These are phyloP conservation scores for Sclerotiophoma versabilis DNA, from an alignment of 2,329 filamentous ascomycete genomes.

Conservation along the genomic window DNA sequence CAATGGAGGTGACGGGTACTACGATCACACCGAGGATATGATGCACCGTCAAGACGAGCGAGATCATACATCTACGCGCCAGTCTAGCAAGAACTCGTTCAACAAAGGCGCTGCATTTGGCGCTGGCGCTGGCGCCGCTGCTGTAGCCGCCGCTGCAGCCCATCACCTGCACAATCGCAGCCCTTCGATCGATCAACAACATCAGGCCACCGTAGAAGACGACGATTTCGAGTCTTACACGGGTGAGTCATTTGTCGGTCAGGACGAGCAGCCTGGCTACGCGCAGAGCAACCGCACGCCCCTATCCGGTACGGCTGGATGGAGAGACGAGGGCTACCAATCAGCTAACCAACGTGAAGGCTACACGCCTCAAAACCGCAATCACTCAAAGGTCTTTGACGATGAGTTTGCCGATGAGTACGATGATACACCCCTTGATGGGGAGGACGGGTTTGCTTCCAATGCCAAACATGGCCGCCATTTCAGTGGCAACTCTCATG, in stretches of 20 bases:
- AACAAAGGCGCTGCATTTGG: slow-evolving; percentile 48
- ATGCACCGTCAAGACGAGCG: slow-evolving; percentile 44
- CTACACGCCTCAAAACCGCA: slow-evolving; percentile 53
- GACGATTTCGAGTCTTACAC: slow-evolving; percentile 46
- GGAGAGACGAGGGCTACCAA: slow-evolving; percentile 86
- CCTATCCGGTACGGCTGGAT: slow-evolving; percentile 61
- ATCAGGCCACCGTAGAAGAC: slow-evolving; percentile 49
- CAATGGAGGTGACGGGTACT: slow-evolving; percentile 59
- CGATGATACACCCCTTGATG: slow-evolving; percentile 50
- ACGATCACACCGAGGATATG: slow-evolving; percentile 50
- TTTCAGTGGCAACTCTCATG: slow-evolving; percentile 88
- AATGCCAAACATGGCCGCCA: slow-evolving; percentile 66
- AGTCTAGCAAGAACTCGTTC: slow-evolving; percentile 40
- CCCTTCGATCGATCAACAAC: slow-evolving; percentile 37
- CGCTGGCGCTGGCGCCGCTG: slow-evolving; percentile 59
- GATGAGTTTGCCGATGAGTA: slow-evolving; percentile 63
- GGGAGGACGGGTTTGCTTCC: slow-evolving; percentile 55
- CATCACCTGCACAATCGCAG: slow-evolving; percentile 47
- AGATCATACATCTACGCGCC: slow-evolving; percentile 38
- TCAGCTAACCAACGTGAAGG: slow-evolving; percentile 71
- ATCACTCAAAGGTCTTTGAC: slow-evolving; percentile 58
- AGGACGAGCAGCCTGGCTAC: slow-evolving; percentile 43
- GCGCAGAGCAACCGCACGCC: slow-evolving; percentile 42
- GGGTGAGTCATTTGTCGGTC: slow-evolving; percentile 45
- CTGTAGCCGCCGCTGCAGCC: slow-evolving; percentile 62